phyloP scores from a whole-genome alignment of 495 filamentous ascomycete species.

The Terfezia claveryi region DNA sequence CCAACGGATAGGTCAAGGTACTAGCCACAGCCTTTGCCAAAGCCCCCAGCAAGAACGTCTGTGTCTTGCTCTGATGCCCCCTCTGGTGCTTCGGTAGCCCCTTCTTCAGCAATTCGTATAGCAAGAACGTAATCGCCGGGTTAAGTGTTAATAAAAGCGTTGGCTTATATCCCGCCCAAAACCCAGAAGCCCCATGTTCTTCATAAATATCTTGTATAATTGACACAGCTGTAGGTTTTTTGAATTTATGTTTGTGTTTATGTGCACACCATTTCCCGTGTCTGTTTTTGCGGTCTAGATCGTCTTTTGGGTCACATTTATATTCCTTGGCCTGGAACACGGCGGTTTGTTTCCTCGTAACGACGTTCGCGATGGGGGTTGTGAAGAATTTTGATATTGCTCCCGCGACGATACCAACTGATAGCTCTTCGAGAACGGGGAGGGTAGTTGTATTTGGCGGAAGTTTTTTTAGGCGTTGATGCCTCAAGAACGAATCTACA shows the following conservation, averaged over 20 bases:
- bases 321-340: slow-evolving; percentile 22
- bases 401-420: slow-evolving; percentile 54
- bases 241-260: neutral
- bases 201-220: slow-evolving; percentile 40
- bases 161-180: slow-evolving; percentile 84
- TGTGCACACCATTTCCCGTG: neutral
- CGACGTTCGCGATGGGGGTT: slow-evolving; percentile 63
- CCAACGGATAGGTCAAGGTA: slow-evolving; percentile 66
- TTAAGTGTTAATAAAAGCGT: slow-evolving; percentile 63
- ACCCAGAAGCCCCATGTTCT: slow-evolving; percentile 54
- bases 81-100: slow-evolving; percentile 33
- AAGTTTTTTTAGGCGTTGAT: slow-evolving; percentile 28
- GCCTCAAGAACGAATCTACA: slow-evolving; percentile 26
- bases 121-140: slow-evolving; percentile 64
- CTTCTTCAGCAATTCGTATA: slow-evolving; percentile 49
- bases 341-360: slow-evolving; percentile 58
- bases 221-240: slow-evolving; percentile 2
- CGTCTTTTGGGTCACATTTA: neutral
- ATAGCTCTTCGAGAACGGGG: slow-evolving; percentile 48
- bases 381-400: slow-evolving; percentile 58
- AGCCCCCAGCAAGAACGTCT: slow-evolving; percentile 52
- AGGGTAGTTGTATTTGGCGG: slow-evolving; percentile 27
- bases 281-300: slow-evolving; percentile 2
- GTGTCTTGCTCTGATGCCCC: slow-evolving; percentile 16
- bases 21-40: slow-evolving; percentile 61